Percentiles rank a stretch among this genome's conserved stretches.
phyloP scores from a whole-genome alignment of 208 protist species.

The Leishmania aethiopica region DNA sequence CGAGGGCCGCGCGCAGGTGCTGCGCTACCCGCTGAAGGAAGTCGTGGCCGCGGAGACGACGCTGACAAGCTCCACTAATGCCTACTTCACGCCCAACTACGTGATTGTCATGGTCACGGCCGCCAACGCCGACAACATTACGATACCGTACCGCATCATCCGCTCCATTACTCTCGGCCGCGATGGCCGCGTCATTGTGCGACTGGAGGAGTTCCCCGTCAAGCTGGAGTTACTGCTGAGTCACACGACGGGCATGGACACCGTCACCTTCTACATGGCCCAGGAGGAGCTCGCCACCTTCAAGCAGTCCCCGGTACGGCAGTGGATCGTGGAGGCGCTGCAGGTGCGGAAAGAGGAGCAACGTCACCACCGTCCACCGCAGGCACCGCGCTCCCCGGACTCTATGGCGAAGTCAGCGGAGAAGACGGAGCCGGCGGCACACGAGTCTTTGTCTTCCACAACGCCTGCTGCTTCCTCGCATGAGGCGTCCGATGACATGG shows the following conservation, averaged over 20 bases:
- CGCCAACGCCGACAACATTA: conserved; percentile 84
- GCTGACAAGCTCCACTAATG: conserved; percentile 60
- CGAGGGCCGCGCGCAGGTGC: conserved; percentile 52
- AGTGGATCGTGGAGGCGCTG: conserved; percentile 77
- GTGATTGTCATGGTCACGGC: conserved; percentile 80
- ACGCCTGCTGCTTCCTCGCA: background rate
- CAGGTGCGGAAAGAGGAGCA: conserved; percentile 47
- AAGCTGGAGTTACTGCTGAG: conserved; percentile 83
- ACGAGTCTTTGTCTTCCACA: conserved; percentile 1
- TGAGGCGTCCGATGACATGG: background rate
- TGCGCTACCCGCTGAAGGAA: conserved; percentile 66
- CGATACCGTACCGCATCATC: conserved; percentile 82
- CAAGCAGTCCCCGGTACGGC: conserved; percentile 77
- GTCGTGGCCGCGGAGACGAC: conserved; percentile 71
- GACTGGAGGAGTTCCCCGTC: conserved; percentile 82
- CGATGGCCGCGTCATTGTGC: conserved; percentile 77
- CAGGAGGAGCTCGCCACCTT: conserved; percentile 58
- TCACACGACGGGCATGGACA: conserved; percentile 77
- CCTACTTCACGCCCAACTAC: conserved; percentile 86
- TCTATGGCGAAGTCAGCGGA: conserved; percentile 6
- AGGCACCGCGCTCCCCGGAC: conserved; percentile 3
- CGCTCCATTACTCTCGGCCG: conserved; percentile 82
- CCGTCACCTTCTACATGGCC: conserved; percentile 71
- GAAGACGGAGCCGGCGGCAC: background rate
- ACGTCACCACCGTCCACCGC: conserved; percentile 18